Conservation (phyloP, 2,329 filamentous ascomycete species). For the Beauveria sp. region DNA sequence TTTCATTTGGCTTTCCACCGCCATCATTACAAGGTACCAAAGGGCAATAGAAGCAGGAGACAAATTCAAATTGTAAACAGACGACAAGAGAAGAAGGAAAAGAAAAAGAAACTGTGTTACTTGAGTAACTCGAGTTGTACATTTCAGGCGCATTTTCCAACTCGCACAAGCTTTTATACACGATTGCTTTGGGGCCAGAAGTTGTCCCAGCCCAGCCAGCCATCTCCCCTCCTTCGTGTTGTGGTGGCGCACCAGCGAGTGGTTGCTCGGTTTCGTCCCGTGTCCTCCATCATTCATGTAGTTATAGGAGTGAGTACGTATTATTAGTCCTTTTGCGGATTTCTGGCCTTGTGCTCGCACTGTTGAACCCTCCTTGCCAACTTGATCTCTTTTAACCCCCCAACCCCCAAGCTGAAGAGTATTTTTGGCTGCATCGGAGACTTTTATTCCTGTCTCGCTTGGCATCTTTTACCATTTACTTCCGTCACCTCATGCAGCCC, state of each 20-base stretch:
- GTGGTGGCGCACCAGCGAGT: neutral
- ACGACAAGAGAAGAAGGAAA: too few relatives aligned
- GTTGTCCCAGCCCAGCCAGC: neutral
- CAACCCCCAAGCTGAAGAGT: neutral
- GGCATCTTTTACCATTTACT: neutral
- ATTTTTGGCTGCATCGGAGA: neutral
- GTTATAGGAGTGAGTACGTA: constrained; percentile 1
- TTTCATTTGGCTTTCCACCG: constrained; percentile 7
- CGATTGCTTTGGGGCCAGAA: neutral
- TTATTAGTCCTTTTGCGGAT: constrained; percentile 3
- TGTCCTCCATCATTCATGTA: neutral
- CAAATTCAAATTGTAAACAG: neutral
- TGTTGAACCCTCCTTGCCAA: neutral
- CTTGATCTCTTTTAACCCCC: neutral
- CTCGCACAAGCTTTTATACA: neutral
- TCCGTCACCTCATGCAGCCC: neutral
- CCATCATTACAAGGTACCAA: neutral
- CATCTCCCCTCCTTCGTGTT: neutral
- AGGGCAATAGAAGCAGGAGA: neutral
- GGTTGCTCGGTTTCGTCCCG: constrained; percentile 4
- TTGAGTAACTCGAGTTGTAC: neutral
- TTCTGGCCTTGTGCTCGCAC: neutral
- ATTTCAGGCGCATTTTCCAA: neutral
- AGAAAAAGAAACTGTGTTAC: neutral
- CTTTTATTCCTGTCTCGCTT: neutral